These are phyloP conservation scores for Pholiota conissans DNA, from an alignment of 768 basidiomycete genomes.

Conservation along the genomic window DNA sequence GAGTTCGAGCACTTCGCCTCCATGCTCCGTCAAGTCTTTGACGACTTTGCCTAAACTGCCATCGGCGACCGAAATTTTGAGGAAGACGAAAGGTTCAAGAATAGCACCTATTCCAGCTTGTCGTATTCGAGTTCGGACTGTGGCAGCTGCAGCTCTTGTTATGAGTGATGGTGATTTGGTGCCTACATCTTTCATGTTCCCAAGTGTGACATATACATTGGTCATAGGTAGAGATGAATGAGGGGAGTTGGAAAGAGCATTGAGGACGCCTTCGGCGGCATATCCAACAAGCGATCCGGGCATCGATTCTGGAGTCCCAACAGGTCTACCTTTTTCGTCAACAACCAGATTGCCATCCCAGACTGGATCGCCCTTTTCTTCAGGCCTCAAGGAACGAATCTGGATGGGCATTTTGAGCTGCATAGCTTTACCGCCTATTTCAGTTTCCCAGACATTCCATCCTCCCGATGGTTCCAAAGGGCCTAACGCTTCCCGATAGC, in stretches of 20 bases:
- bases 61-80: conserved; percentile 69
- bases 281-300: conserved; percentile 46
- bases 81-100: conserved; percentile 73
- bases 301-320: conserved; percentile 52
- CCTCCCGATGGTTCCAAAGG: conserved; percentile 25
- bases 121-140: conserved; percentile 61
- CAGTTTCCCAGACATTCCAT: conserved; percentile 58
- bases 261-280: conserved; percentile 69
- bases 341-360: conserved; percentile 83
- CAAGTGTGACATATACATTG: conserved; percentile 57
- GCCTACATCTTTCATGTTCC: conserved; percentile 39
- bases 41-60: conserved; percentile 74
- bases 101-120: conserved; percentile 70
- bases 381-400: conserved; percentile 51
- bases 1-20: conserved; percentile 77
- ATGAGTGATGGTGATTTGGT: conserved; percentile 51
- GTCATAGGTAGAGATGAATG: conserved; percentile 75
- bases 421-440: conserved; percentile 57
- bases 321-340: conserved; percentile 47
- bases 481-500: conserved; percentile 70
- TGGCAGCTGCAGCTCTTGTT: conserved; percentile 61
- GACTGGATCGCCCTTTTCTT: conserved; percentile 60
- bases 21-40: conserved; percentile 82
- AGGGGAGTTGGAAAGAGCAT: conserved; percentile 74
- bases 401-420: conserved; percentile 53